phyloP scores from a whole-genome alignment of 371 early-diverging fungal species.

The Mortierella sp. region DNA sequence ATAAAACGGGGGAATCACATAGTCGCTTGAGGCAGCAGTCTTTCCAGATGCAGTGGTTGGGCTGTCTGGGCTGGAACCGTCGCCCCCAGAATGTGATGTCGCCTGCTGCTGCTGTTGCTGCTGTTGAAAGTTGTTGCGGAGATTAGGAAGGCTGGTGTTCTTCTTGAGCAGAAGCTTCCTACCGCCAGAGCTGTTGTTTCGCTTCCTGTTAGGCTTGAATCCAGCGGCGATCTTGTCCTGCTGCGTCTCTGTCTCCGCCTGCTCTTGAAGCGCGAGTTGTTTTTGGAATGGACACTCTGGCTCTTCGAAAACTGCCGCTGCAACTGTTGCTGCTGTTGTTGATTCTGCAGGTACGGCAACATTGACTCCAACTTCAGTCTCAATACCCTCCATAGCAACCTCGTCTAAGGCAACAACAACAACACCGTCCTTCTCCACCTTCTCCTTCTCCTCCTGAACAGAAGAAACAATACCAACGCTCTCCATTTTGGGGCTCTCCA shows the following conservation, averaged over 20 bases:
- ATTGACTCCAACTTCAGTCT: neutral
- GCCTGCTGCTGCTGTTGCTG: neutral
- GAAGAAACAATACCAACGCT: neutral
- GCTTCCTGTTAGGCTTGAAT: conserved; percentile 34
- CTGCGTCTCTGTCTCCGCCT: conserved; percentile 3
- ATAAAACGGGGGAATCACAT: conserved; percentile 60
- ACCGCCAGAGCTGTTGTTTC: conserved; percentile 37
- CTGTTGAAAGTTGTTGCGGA: conserved; percentile 30
- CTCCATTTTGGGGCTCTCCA: neutral
- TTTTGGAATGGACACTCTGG: conserved; percentile 30
- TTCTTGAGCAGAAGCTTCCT: conserved; percentile 38
- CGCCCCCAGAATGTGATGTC: neutral
- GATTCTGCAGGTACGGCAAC: no score
- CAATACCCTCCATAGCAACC: neutral
- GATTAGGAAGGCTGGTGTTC: conserved; percentile 26
- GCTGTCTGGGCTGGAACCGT: conserved; percentile 3
- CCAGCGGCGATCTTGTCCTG: conserved; percentile 7
- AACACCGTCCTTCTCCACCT: neutral
- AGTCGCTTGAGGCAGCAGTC: neutral
- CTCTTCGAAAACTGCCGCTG: neutral
- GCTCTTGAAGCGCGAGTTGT: conserved; percentile 29
- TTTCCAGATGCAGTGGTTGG: neutral
- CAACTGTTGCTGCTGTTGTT: neutral
- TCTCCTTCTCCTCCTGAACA: neutral
- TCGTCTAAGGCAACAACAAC: neutral